Base-by-base conservation (phyloP, 2,329 filamentous ascomycete species). In the Didymella pinodella region DNA sequence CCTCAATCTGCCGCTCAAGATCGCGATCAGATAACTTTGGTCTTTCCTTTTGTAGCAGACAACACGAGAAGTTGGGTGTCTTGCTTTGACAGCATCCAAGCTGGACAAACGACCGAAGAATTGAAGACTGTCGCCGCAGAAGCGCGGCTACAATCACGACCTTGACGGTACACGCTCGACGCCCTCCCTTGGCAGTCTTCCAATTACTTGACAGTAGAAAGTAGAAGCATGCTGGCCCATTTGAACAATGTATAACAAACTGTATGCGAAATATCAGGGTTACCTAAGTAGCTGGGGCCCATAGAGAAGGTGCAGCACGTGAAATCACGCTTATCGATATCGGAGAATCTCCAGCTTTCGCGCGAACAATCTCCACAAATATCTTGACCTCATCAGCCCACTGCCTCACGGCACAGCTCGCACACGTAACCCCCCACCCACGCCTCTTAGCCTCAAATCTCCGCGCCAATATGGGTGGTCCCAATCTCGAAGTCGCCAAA, bases 401-500 rank as follows among this genome's bases (percentile, higher is more conserved):
- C 49, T 28, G 22, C 38, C 7, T 26, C 44, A 5, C 47, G 58
- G 26, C 25, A 57, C 46, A 29, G 26, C 34, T 36, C 34, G 40
- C 48, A n/a, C 31, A 26, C 54, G 43, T 38, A 40, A 45, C 50
- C 41, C 29, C 44, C 11, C 53, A 57, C 49, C 43, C 43, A 45
- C 43, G 22, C 47, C 29, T 47, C 50, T 28, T 54, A 29, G 36
- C n/a, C 32, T 16, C 34, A 52, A 44, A 11, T 28, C 53, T 62
- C 16, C 45, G 34, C 56, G 73, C 75, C 76, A 83, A 73, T 67
- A 85, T 97, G 88, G 91, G 87, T 51, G 92, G 93, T 52, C 86
- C 93, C 28, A 97, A 97, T 78, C 86, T 98, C 59, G 94, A 98
- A 83, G 88, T 97, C 65, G 93, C 96, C 85, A 98, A 97, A 83